Evolutionary conservation across 306 rosid species (phyloP).

Genomic region (Glycine tomentella): DNA sequence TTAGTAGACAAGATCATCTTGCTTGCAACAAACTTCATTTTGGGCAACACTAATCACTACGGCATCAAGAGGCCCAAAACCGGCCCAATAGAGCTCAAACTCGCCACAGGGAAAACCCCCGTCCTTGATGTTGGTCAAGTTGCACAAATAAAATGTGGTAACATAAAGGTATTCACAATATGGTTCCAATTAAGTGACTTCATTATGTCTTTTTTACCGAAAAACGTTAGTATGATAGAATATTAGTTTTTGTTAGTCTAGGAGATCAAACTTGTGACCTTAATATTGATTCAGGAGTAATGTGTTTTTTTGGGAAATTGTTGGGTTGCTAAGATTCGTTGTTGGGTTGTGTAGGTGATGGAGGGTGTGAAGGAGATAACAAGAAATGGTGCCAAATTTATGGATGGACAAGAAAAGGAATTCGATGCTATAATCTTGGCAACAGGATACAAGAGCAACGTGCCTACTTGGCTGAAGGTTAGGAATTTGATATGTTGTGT

Average conservation of each 20-base stretch:
- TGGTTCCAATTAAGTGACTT: no score
- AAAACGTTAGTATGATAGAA: no score
- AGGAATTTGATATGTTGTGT: constrained; percentile 26
- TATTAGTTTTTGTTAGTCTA: no score
- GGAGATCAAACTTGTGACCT: no score
- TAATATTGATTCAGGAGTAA: no score
- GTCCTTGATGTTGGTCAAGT: constrained; percentile 91
- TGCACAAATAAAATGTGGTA: constrained; percentile 71
- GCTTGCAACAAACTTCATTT: constrained; percentile 49
- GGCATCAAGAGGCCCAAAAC: constrained; percentile 92
- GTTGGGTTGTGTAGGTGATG: constrained; percentile 55
- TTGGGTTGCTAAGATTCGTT: no score
- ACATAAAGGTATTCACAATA: constrained; percentile 66
- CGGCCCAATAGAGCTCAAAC: constrained; percentile 89
- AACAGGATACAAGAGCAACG: constrained; percentile 99
- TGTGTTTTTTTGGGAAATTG: no score
- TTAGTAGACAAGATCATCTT: constrained; percentile 78
- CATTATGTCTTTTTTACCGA: no score
- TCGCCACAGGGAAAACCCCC: constrained; percentile 88
- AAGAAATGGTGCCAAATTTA: constrained; percentile 78
- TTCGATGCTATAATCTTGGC: constrained; percentile 92
- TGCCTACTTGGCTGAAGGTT: constrained; percentile 97
- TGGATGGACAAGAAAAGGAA: constrained; percentile 80
- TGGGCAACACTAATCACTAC: constrained; percentile 77
- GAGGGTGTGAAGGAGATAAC: constrained; percentile 93